Evolutionary conservation across 2,329 filamentous ascomycete genomes (phyloP), one percentile per base, ranked within the genome.

Genomic region (Simplicillium sp.): DNA sequence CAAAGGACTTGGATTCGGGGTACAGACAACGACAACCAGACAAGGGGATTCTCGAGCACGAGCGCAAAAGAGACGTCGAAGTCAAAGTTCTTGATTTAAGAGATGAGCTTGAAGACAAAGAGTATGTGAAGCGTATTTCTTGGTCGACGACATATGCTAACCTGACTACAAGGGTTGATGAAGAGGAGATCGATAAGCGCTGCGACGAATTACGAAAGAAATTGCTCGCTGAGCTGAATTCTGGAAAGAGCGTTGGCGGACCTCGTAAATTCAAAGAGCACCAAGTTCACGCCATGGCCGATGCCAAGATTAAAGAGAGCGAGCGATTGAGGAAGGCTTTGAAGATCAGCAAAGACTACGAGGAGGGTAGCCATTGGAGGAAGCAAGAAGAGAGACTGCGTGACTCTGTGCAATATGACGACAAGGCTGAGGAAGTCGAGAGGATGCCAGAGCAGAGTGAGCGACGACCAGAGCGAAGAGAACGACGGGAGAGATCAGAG

Each of bases 301-400:
- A 92, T 54, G 92, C 90, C 45, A 98, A 98, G 74, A 90, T 94
- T 51, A 84, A 87, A 59, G 92, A 98, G 72, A 95, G 84, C 61
- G 89, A 97, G 65, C 76, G 85, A 52, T 67, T 98, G 58, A 71
- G 90, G 48, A 85, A 73, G 61, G 92, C 92, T 7, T 70, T 98
- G 50, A 89, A 88, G 38, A 94, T 97, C 54, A 81, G 81, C 56
- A 82, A 82, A 56, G 75, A 90, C 58, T 92, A 92, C 53, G 81
- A 90, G 56, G 87, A 94, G 60, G 88, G 87, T 6, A 76, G 82
- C 38, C 85, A 95, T 60, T 92, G 87, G 85, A 81, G 77, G 65
- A 81, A 78, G 48, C 84, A 94, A 58, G 87, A 92, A 56, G 85
- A 90, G 61, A 71, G 81, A 46, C 41, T 73, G 38, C 66, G 68